Evolutionary conservation across 2,329 filamentous ascomycete genomes (phyloP), one percentile per base, ranked within the genome.

Genomic region (Alternaria panax): DNA sequence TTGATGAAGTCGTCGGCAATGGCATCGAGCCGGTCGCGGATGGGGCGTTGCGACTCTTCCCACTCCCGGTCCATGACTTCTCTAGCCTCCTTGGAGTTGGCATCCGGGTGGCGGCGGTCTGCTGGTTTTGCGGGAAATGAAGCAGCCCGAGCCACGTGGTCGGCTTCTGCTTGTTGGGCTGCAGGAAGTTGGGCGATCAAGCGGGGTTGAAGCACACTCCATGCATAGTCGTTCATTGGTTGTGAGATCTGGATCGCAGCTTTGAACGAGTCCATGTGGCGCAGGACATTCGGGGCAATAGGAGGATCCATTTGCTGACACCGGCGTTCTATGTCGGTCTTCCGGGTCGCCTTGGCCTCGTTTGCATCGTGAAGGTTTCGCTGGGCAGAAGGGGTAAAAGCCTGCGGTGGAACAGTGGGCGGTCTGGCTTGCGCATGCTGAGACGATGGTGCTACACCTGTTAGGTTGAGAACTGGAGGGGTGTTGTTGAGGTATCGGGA

Each of bases 181-280:
- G 85, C 84, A 59, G 84, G 81, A 66, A 88, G 83, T 75, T 93
- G 90, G 22, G 85, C 84, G 32, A 91, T 77, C 14, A 94, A 80
- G 59, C 88, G 87, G 48, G 88, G 87, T 67, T 88, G 87, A 34
- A 93, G 81, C 52, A 89, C 79, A 51, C 86, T 84, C 91, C 91
- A 94, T 4, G 88, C 86, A 54, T 82, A 80, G 59, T 92, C 89
- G 64, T 86, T 88, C 67, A 94, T 80, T 20, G 88, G 88, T 24
- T 86, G 83, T 9, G 86, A 85, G 36, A 92, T 90, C 63, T 91
- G 87, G 45, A 91, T 84, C 28, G 91, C 88, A 36, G 89, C 90
- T 71, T 90, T 87, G 75, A 92, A 94, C 1, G 90, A 88, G 46
- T 90, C 85, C 77, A 92, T 91, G 70, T 90, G 88, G 55, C 84